Percentiles rank a stretch among this genome's conserved stretches.
Conservation (phyloP, 179 eudicot species). For the Nepenthes alata region DNA sequence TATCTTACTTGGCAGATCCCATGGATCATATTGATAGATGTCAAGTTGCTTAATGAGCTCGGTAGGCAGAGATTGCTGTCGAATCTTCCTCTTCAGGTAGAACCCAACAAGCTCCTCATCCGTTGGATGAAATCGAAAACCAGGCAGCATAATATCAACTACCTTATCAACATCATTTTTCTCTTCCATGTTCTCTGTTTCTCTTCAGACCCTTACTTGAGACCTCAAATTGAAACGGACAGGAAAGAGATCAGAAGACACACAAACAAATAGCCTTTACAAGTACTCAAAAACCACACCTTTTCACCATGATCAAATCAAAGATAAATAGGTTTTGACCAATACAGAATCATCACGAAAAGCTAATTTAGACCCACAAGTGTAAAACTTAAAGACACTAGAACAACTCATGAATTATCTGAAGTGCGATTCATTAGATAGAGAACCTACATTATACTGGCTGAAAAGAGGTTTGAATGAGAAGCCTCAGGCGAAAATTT, state of each 20-base stretch:
- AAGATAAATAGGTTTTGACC: conserved; percentile 2
- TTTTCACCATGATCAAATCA: conserved; percentile 1
- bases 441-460: no score
- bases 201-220: not conserved
- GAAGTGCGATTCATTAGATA: no score
- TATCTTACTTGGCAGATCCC: conserved; percentile 94
- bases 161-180: conserved; percentile 28
- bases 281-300: not conserved
- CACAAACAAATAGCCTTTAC: not conserved
- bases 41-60: conserved; percentile 88
- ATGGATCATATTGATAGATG: conserved; percentile 80
- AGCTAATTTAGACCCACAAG: conserved; percentile 12
- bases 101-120: conserved; percentile 91
- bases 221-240: not conserved
- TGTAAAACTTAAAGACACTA: conserved; percentile 9
- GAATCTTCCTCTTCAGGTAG: conserved; percentile 69
- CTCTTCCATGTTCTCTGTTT: conserved; percentile 36
- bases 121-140: conserved; percentile 88
- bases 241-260: not conserved
- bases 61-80: conserved; percentile 56
- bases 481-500: conserved; percentile 16
- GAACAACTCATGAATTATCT: no score
- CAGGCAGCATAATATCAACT: conserved; percentile 76
- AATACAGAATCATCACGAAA: conserved; percentile 13
- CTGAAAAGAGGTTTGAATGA: conserved; percentile 28